phyloP scores from a whole-genome alignment of 1,284 basidiomycete genomes.

The Wallemia ichthyophaga region DNA sequence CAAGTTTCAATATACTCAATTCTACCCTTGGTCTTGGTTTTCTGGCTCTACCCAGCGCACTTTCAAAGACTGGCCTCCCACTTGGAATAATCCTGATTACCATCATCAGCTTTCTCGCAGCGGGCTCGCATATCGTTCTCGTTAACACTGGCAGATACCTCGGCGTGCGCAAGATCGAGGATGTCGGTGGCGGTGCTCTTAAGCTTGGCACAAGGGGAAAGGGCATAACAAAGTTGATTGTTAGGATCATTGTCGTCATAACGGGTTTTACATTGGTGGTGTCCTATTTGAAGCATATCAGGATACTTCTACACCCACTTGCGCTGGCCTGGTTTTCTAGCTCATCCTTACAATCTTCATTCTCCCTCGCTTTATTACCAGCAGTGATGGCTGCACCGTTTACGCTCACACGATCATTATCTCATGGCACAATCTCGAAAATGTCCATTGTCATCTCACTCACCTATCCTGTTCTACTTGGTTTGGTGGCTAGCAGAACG shows the following conservation, averaged over 20 bases:
- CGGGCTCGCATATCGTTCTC: conserved; percentile 17
- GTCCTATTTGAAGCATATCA: background rate
- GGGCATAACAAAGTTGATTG: conserved; percentile 11
- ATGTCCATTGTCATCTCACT: conserved; percentile 13
- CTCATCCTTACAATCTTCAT: conserved; percentile 8
- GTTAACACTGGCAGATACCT: conserved; percentile 16
- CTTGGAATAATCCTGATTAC: conserved; percentile 16
- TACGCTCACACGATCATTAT: conserved; percentile 12
- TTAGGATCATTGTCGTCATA: conserved; percentile 11
- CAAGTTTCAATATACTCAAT: background rate
- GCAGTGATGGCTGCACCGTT: conserved; percentile 8
- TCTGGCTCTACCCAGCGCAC: conserved; percentile 9
- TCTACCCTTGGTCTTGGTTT: background rate
- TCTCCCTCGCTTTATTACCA: conserved; percentile 10
- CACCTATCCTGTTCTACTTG: conserved; percentile 10
- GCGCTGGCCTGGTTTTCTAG: background rate
- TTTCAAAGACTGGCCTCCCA: conserved; percentile 8
- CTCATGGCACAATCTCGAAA: conserved; percentile 2
- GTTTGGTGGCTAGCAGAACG: conserved; percentile 15
- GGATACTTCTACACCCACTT: conserved; percentile 2
- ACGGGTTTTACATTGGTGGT: conserved; percentile 14
- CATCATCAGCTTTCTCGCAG: conserved; percentile 12
- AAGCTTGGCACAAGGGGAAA: conserved; percentile 13
- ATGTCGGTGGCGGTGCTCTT: conserved; percentile 12
- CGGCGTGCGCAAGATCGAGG: conserved; percentile 15